Evolutionary conservation across 2,329 filamentous ascomycete species (phyloP), one percentile per base, ranked within the genome.

Genomic region (Apiospora phragmitis): DNA sequence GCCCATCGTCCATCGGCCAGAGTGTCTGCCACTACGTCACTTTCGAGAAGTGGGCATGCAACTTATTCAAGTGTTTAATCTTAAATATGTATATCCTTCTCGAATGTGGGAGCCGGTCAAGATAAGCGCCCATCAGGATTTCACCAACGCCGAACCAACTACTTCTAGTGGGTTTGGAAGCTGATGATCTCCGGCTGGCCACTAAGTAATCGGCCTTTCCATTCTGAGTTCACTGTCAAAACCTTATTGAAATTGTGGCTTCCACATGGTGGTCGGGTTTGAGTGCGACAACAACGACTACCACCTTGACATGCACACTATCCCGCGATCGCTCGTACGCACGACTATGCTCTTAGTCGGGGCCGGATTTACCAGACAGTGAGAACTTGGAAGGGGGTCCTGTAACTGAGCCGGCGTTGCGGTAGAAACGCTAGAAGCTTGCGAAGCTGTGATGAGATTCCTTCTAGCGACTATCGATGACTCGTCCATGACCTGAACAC

Each of bases 351-450:
- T 21, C 49, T 55, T 55, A 55, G 49, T 32, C 26, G 29, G 26
- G 29, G 49, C 5, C 49, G 49, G 49, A 55, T 55, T 59, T 35
- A 38, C 55, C 29, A n/a, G 55, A 38, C 32, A 32, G 55, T n/a
- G 55, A 32, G 18, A 51, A 41, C 38, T 41, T 14, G 24, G 47
- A 6, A 35, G 26, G 11, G 24, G 21, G 45, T 47, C 65, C 42
- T 47, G 65, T 47, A 47, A 47, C 65, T 67, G 65, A 47, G 65
- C 65, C 65, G 42, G 65, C 65, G 65, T 55, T 68, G 41, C 32
- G 43, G 38, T 69, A 43, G 70, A 71, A 67, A 49, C 70, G 45
- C 70, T 71, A 71, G 70, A 71, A 71, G 67, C 67, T 59, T 62
- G 4, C 24, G 42, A 51, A 59, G 67, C 68, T 35, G 67, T 62